Evolutionary conservation across 768 basidiomycete genomes (phyloP), one percentile per base, ranked within the genome.

Genomic region (Basidioascus undulatus): DNA sequence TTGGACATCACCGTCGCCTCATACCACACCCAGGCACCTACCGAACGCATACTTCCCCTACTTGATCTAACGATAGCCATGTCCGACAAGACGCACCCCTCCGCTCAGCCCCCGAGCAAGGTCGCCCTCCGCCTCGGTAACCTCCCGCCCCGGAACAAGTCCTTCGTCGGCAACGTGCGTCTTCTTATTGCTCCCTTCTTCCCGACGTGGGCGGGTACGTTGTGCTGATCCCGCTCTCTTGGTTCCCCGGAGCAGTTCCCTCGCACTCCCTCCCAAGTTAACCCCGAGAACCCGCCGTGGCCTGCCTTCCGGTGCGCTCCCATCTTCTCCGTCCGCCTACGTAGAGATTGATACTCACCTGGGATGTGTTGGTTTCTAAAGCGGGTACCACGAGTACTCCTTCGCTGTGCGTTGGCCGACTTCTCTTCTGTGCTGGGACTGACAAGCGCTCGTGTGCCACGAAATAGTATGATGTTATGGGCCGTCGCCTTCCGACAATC

Each of bases 401-500:
- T 60, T 58, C 50, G 57, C 58, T 18, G 53, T 56, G 32, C 43
- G 18, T 49, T 47, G 24, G 27, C 23, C 32, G n/a, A 12, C 19
- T 26, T 13, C 26, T 41, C 6, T 27, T n/a, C n/a, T n/a, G n/a
- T n/a, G n/a, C n/a, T n/a, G n/a, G 39, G 35, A 28, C 27, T 18
- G 19, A 24, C 13, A 40, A 13, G 15, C 18, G 37, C 9, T 34
- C 43, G 76, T 76, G 4, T 78, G 80, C 55, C 70, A 74, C 55
- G 73, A 79, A 74, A 55, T 80, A 74, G 0, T 81, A 87, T 59
- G 87, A 83, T 25, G 89, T 86, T 4, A 92, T 92, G 86, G 80
- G 82, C 45, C 74, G 77, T n/a, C 75, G 87, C 35, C 70, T 92
- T 20, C 87, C 87, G 2, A 89, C 87, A 31, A 94, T 94, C 47